Evolutionary conservation across 495 filamentous ascomycete genomes (phyloP).

Genomic region (Tuber indicum): DNA sequence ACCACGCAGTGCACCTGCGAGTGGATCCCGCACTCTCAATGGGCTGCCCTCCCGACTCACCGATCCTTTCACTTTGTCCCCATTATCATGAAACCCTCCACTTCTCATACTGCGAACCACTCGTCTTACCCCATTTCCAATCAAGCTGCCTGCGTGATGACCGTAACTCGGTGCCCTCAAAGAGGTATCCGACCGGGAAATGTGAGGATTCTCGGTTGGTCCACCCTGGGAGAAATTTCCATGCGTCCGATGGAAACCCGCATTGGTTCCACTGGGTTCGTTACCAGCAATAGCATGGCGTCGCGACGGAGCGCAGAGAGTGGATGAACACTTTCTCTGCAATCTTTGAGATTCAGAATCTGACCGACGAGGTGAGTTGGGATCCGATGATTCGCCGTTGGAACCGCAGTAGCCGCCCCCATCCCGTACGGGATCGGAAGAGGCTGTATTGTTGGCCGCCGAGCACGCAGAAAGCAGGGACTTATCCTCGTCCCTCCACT

Average conservation of each 20-base stretch:
- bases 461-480: constrained; percentile 27
- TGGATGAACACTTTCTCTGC: constrained; percentile 25
- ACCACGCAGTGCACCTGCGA: constrained; percentile 30
- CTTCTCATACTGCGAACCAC: constrained; percentile 33
- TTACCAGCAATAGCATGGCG: constrained; percentile 20
- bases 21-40: constrained; percentile 33
- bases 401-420: neutral
- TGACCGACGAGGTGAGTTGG: constrained; percentile 21
- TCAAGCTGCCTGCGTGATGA: constrained; percentile 27
- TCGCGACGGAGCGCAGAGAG: constrained; percentile 23
- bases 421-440: constrained; percentile 34
- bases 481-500: constrained; percentile 33
- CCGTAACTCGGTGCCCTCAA: constrained; percentile 20
- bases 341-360: constrained; percentile 18
- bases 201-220: constrained; percentile 3
- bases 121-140: constrained; percentile 30
- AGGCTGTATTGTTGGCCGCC: constrained; percentile 29
- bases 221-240: neutral
- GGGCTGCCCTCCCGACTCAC: constrained; percentile 35
- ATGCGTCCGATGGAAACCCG: neutral
- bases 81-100: constrained; percentile 22
- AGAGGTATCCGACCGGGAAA: constrained; percentile 26
- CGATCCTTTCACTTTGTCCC: constrained; percentile 25
- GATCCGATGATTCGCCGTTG: constrained; percentile 14
- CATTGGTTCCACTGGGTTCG: constrained; percentile 18